Percentiles rank a stretch among this genome's conserved stretches.
phyloP scores from a whole-genome alignment of 163 green algal species.

The Scenedesmus sp. region DNA sequence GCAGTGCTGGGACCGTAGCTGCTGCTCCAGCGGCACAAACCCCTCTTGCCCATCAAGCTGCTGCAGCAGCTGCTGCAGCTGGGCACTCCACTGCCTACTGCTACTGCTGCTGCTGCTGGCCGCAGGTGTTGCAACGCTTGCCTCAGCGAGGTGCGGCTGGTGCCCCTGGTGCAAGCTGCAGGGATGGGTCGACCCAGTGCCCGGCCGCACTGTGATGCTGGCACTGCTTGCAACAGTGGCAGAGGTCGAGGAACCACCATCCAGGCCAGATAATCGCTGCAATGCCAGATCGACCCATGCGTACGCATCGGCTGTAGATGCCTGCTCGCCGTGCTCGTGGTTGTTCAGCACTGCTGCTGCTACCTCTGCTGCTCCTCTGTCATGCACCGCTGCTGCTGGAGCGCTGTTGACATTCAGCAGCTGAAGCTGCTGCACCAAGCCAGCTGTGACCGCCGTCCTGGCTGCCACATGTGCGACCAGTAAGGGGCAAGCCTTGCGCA shows the following conservation, averaged over 20 bases:
- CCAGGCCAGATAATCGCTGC: not conserved
- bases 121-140: not conserved
- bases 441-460: not conserved
- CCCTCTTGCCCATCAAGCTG: not conserved
- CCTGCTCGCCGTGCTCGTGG: not conserved
- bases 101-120: slow-evolving; percentile 22
- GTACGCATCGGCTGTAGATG: not conserved
- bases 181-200: not conserved
- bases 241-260: not conserved
- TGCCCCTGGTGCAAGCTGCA: not conserved
- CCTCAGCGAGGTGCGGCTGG: not conserved
- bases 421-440: slow-evolving; percentile 5
- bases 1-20: not conserved
- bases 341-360: not conserved
- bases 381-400: not conserved
- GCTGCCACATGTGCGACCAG: not conserved
- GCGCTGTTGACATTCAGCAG: not conserved
- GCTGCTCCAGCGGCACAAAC: not conserved
- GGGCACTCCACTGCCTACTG: not conserved
- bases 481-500: slow-evolving; percentile 1
- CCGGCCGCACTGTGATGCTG: not conserved
- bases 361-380: slow-evolving; percentile 8
- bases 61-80: not conserved
- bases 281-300: not conserved
- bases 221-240: not conserved